Base-by-base conservation (phyloP, 2,329 filamentous ascomycete species). In the Fonsecaea monophora region DNA sequence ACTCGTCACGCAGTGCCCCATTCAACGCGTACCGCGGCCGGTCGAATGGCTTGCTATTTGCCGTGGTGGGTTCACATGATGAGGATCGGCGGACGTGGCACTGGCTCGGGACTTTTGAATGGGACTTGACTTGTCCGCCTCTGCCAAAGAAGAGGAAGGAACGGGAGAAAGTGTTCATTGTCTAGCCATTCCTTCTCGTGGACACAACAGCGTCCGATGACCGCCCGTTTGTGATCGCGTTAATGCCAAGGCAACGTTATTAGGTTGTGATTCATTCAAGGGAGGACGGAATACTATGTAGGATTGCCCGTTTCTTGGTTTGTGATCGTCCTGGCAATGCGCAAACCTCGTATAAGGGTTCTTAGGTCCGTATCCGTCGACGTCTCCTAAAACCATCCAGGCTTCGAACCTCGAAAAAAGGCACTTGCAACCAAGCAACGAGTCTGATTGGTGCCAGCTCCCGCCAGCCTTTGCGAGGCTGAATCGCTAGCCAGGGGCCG, bases 71-170 rank as follows among this genome's bases (percentile, higher is more conserved):
- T 18, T 48, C 42, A 8, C 21, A 48, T 25, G 42, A 48, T 12
- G 42, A 21, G 7, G 42, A 48, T 8, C 21, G 42, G 10, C 42
- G 42, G 18, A 48, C 42, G 9, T 48, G 42, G 42, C 42, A 48
- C 5, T 48, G 42, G 42, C 42, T 48, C 9, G 42, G 42, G 18
- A 48, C 42, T 48, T 48, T 48, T 25, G 42, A 48, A 25, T 48
- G 42, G 42, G 18, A 48, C 10, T 6, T 25, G 2, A 48, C 10
- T 25, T 10, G 2, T 10, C 42, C 42, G 21, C 42, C 42, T 12
- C 53, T 21, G 6, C 55, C 35, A 25, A 58, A 58, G 30, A 12
- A 38, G 25, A 40, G 55, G 40, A 58, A 35, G 55, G 40, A 37
- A 38, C 55, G 13, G 4, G 30, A 38, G 30, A 37, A 42, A 13